Percentiles rank a stretch among this genome's conserved stretches.
Evolutionary conservation across 78 protist species (phyloP).

Genomic region (Dictyostelium brefeldianum): DNA sequence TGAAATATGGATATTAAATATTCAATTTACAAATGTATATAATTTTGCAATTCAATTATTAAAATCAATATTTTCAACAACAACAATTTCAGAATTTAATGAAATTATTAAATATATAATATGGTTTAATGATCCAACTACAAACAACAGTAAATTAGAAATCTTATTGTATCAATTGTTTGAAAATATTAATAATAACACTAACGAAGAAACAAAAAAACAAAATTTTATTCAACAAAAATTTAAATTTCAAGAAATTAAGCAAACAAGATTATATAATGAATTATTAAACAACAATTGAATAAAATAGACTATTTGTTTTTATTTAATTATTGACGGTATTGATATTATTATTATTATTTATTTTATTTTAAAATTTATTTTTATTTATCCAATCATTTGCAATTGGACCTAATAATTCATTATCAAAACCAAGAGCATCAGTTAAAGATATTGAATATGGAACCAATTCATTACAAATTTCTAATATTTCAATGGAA

Average conservation of each 20-base stretch:
- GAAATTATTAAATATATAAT: neutral
- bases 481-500: neutral
- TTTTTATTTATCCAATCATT: conserved; percentile 71
- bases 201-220: neutral
- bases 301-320: neutral
- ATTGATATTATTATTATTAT: neutral
- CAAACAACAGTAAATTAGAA: neutral
- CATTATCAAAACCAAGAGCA: conserved; percentile 54
- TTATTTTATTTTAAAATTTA: conserved; percentile 29
- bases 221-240: neutral
- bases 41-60: neutral
- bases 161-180: neutral
- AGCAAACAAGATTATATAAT: neutral
- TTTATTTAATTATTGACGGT: neutral
- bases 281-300: neutral
- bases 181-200: neutral
- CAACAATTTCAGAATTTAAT: neutral
- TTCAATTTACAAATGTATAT: neutral
- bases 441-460: conserved; percentile 34
- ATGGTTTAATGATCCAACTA: neutral
- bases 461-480: conserved; percentile 62
- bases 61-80: neutral
- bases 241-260: neutral
- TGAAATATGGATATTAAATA: neutral
- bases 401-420: conserved; percentile 30